Conservation (phyloP, 352 stramenopile species). For the Globisporangium splendens region DNA sequence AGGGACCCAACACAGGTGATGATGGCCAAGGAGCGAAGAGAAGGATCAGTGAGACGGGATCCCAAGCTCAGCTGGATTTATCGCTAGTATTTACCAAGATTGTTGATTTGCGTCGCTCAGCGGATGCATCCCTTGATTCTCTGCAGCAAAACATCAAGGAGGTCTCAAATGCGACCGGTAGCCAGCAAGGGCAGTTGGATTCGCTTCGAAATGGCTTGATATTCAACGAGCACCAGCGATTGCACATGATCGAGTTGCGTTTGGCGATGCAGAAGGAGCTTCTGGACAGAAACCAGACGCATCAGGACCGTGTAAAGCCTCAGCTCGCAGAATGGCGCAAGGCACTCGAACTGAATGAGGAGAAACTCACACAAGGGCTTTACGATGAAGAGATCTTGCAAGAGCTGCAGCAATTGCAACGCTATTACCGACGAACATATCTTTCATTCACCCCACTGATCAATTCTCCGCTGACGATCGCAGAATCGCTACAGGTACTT, state of each 20-base stretch:
- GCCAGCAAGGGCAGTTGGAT: slow-evolving; percentile 53
- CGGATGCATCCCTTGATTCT: slow-evolving; percentile 51
- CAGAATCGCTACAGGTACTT: slow-evolving; percentile 52
- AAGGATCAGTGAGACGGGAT: slow-evolving; percentile 6
- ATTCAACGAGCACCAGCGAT: slow-evolving; percentile 53
- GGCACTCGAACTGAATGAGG: slow-evolving; percentile 52
- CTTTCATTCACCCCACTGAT: slow-evolving; percentile 56
- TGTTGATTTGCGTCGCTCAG: slow-evolving; percentile 56
- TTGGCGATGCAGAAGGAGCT: slow-evolving; percentile 69
- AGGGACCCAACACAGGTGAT: slow-evolving; percentile 6
- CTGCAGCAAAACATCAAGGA: slow-evolving; percentile 50
- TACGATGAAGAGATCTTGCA: slow-evolving; percentile 60
- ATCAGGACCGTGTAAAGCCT: slow-evolving; percentile 64
- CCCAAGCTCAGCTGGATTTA: slow-evolving; percentile 46
- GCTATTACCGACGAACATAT: slow-evolving; percentile 55
- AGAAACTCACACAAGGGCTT: slow-evolving; percentile 48
- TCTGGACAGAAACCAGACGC: slow-evolving; percentile 59
- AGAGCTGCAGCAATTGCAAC: slow-evolving; percentile 60
- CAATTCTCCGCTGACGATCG: slow-evolving; percentile 53
- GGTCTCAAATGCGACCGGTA: slow-evolving; percentile 30
- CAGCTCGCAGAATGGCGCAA: slow-evolving; percentile 68
- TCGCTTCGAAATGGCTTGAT: slow-evolving; percentile 41
- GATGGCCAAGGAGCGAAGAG: neutral
- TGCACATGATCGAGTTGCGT: slow-evolving; percentile 50
- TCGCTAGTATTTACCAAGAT: slow-evolving; percentile 83